phyloP scores from a whole-genome alignment of 2,329 filamentous ascomycete genomes.

The Fusarium albidum region DNA sequence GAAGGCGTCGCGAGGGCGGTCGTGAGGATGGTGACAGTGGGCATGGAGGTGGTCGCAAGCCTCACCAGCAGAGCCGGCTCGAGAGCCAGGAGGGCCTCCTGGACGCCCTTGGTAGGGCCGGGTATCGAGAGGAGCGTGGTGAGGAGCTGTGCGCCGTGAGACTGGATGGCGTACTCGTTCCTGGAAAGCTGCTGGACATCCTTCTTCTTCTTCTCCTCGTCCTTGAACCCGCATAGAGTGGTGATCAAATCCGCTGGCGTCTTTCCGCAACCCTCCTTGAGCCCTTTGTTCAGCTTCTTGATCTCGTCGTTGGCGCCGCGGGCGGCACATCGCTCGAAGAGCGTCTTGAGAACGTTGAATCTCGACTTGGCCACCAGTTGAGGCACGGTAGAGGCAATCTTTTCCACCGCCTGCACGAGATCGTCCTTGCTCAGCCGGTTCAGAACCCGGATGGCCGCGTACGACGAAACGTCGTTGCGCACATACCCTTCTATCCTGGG shows the following conservation, averaged over 20 bases:
- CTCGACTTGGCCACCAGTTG: slow-evolving; percentile 78
- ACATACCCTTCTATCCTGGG: slow-evolving; percentile 81
- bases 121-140: slow-evolving; percentile 80
- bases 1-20: slow-evolving; percentile 58
- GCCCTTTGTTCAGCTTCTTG: slow-evolving; percentile 55
- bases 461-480: slow-evolving; percentile 89
- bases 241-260: slow-evolving; percentile 58
- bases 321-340: slow-evolving; percentile 83
- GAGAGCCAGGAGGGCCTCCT: slow-evolving; percentile 73
- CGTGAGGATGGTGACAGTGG: slow-evolving; percentile 59
- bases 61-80: slow-evolving; percentile 63
- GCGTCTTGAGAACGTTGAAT: slow-evolving; percentile 78
- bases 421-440: slow-evolving; percentile 89
- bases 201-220: slow-evolving; percentile 48
- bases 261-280: slow-evolving; percentile 57
- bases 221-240: slow-evolving; percentile 57
- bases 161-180: slow-evolving; percentile 65
- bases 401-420: slow-evolving; percentile 74
- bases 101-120: slow-evolving; percentile 75
- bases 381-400: slow-evolving; percentile 76
- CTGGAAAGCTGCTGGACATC: slow-evolving; percentile 51
- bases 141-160: slow-evolving; percentile 83
- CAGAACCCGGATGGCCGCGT: slow-evolving; percentile 83
- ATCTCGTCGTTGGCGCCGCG: slow-evolving; percentile 67
- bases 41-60: slow-evolving; percentile 67